phyloP scores from a whole-genome alignment of 495 filamentous ascomycete genomes.

The Penicillium chermesinum region DNA sequence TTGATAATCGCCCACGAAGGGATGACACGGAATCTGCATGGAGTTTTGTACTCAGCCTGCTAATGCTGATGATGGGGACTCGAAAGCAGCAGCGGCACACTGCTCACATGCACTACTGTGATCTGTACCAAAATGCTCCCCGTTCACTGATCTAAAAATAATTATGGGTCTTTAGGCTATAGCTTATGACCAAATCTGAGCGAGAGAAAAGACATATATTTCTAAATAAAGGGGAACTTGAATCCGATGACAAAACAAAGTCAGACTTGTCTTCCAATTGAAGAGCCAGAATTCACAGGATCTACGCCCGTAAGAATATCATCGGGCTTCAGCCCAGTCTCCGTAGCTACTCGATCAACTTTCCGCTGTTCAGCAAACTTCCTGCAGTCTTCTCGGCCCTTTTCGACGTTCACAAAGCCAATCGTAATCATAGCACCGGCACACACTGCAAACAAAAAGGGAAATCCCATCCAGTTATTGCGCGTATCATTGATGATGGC shows the following conservation, averaged over 20 bases:
- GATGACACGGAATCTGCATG: background rate
- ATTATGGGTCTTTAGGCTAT: too few species aligned
- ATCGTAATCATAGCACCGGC: slow-evolving; percentile 37
- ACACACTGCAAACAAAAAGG: slow-evolving; percentile 45
- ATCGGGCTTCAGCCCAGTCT: slow-evolving; percentile 3
- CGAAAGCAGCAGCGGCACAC: too few species aligned
- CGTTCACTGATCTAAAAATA: too few species aligned
- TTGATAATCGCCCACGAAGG: background rate
- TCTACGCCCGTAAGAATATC: background rate
- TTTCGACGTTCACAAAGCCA: slow-evolving; percentile 42
- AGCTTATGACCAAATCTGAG: too few species aligned
- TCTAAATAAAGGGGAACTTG: too few species aligned
- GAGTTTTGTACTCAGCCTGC: too few species aligned
- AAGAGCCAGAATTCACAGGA: background rate
- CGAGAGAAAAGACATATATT: too few species aligned
- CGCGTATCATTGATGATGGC: slow-evolving; percentile 45
- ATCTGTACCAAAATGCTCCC: too few species aligned
- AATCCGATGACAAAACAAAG: too few species aligned
- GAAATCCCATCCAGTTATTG: slow-evolving; percentile 50
- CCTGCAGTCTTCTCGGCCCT: slow-evolving; percentile 41
- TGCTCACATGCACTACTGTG: too few species aligned
- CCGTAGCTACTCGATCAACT: slow-evolving; percentile 22
- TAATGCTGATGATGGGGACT: too few species aligned
- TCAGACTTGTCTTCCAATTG: background rate
- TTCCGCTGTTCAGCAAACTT: slow-evolving; percentile 37